A percentile compares a stretch with the other conserved stretches of the same genome.
Conservation (phyloP, 73 alveolate species). For the Urostyla sp. region DNA sequence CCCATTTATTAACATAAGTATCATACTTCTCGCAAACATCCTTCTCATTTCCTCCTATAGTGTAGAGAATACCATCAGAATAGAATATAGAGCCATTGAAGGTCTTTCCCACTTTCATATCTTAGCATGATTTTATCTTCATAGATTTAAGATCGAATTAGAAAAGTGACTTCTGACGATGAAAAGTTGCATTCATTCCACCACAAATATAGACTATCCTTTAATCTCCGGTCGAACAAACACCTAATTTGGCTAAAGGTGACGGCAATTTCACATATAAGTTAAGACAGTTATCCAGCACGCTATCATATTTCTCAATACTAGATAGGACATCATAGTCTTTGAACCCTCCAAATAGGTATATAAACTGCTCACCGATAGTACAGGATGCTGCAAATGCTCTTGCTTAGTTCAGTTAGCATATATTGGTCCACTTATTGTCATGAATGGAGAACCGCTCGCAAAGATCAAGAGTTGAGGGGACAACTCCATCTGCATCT, state of each 20-base stretch:
- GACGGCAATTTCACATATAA: constrained; percentile 60
- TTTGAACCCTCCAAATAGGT: constrained; percentile 68
- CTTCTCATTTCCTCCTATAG: constrained; percentile 73
- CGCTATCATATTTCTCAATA: constrained; percentile 67
- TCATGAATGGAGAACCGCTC: constrained; percentile 65
- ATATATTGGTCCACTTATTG: constrained; percentile 57
- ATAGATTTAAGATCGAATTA: constrained; percentile 44
- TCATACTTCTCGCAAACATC: constrained; percentile 73
- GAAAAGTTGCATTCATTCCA: constrained; percentile 60
- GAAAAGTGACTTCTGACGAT: constrained; percentile 32
- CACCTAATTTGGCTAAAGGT: constrained; percentile 66
- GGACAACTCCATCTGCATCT: constrained; percentile 70
- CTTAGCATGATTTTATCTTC: constrained; percentile 50
- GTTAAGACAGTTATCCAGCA: constrained; percentile 58
- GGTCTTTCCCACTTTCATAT: constrained; percentile 62
- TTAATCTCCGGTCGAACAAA: constrained; percentile 28
- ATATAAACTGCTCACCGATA: constrained; percentile 58
- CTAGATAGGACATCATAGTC: constrained; percentile 51
- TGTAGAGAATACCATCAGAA: constrained; percentile 53
- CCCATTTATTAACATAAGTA: constrained; percentile 64
- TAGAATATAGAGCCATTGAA: constrained; percentile 42
- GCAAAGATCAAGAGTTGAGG: constrained; percentile 49
- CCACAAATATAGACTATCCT: constrained; percentile 60
- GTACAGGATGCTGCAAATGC: constrained; percentile 60
- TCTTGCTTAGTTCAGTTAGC: constrained; percentile 55